Evolutionary conservation across 2,329 filamentous ascomycete species (phyloP).

Genomic region (Talaromyces marneffei): DNA sequence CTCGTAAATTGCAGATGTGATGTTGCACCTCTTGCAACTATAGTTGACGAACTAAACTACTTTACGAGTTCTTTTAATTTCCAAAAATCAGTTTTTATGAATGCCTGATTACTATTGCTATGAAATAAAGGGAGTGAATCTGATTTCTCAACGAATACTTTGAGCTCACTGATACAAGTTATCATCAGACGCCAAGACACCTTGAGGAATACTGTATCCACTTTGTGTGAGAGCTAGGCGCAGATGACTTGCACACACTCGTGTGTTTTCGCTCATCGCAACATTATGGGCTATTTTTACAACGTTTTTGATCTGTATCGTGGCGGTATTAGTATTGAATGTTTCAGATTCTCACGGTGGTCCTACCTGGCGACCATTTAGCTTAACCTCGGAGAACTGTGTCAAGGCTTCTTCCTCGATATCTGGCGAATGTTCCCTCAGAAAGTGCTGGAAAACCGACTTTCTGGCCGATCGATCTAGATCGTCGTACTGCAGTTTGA

Average conservation of each 20-base stretch:
- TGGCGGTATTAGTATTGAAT: background rate
- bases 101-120: background rate
- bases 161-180: conserved; percentile 1
- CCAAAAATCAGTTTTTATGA: background rate
- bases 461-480: conserved; percentile 5
- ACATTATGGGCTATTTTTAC: conserved; percentile 12
- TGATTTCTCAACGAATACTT: background rate
- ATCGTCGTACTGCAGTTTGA: conserved; percentile 13
- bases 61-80: background rate
- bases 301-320: conserved; percentile 12
- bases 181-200: background rate
- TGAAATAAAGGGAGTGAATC: background rate
- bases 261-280: background rate
- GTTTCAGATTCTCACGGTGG: background rate
- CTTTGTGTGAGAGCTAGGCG: conserved; percentile 1
- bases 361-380: background rate
- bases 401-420: conserved; percentile 3
- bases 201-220: conserved; percentile 4
- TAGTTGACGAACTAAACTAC: too few species aligned
- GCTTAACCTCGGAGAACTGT: background rate
- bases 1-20: background rate
- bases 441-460: conserved; percentile 9
- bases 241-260: background rate
- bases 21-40: too few species aligned
- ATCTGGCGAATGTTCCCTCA: background rate